Percentiles rank a stretch among this genome's conserved stretches.
Evolutionary conservation across 202 grass and related monocot genomes (phyloP).

Genomic region (Saccharum hybrid): DNA sequence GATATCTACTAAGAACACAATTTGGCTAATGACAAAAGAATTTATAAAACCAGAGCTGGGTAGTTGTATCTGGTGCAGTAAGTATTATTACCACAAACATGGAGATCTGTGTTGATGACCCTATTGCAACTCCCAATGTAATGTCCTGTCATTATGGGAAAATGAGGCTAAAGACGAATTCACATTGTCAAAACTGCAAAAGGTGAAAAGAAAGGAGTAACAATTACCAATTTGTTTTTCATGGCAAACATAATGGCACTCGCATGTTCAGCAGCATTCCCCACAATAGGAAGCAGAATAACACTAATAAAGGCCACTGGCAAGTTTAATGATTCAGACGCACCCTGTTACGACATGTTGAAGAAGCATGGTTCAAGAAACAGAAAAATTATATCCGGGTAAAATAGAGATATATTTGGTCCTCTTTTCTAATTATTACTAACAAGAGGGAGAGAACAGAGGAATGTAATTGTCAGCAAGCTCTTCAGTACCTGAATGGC

Average conservation of each 20-base stretch:
- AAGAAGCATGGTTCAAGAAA: constrained; percentile 40
- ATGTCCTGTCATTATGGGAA: constrained; percentile 72
- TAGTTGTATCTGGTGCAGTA: constrained; percentile 14
- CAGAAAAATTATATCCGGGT: constrained; percentile 30
- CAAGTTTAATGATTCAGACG: constrained; percentile 90
- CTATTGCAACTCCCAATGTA: constrained; percentile 95
- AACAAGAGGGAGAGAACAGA: constrained; percentile 9
- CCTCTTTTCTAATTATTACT: not conserved
- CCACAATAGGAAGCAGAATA: constrained; percentile 98
- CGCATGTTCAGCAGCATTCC: constrained; percentile 97
- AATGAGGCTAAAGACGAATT: constrained; percentile 44
- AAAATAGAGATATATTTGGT: constrained; percentile 27
- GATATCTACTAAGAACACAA: not conserved
- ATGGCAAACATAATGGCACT: constrained; percentile 99
- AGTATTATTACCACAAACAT: constrained; percentile 89
- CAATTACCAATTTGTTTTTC: constrained; percentile 96
- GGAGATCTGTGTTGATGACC: constrained; percentile 96
- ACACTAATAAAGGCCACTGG: constrained; percentile 98
- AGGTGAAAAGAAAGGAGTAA: constrained; percentile 4
- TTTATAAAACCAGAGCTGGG: constrained; percentile 28
- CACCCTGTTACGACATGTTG: constrained; percentile 66
- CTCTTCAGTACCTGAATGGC: constrained; percentile 82
- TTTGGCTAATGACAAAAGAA: constrained; percentile 10
- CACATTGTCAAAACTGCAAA: constrained; percentile 31
- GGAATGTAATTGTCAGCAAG: constrained; percentile 16